A percentile compares a stretch with the other conserved stretches of the same genome.
These are phyloP conservation scores for Ophiosphaerella herpotricha DNA, from an alignment of 2,329 filamentous ascomycete genomes.

Conservation along the genomic window DNA sequence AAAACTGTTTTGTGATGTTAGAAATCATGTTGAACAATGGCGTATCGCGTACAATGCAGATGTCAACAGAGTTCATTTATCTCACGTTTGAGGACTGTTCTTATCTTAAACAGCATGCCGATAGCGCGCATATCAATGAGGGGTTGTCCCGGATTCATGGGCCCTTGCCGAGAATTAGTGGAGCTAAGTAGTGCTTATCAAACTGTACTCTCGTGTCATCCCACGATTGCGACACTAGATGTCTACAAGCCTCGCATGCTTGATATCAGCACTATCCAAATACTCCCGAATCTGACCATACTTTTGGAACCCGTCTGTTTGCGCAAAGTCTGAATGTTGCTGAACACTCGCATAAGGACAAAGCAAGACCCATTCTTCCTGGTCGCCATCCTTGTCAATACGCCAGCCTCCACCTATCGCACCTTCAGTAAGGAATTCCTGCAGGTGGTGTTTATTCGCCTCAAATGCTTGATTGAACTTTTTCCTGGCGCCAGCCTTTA, in stretches of 20 bases:
- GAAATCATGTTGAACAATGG: neutral
- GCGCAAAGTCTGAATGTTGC: slow-evolving; percentile 43
- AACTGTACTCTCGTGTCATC: neutral
- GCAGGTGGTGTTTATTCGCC: slow-evolving; percentile 27
- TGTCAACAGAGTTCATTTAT: neutral
- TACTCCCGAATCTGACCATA: slow-evolving; percentile 24
- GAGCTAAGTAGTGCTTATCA: too few species aligned
- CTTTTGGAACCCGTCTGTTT: slow-evolving; percentile 38
- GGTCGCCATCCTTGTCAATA: slow-evolving; percentile 40
- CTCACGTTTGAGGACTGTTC: neutral
- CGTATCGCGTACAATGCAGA: too few species aligned
- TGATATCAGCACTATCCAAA: slow-evolving; percentile 27
- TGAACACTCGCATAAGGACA: slow-evolving; percentile 46
- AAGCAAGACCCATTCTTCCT: slow-evolving; percentile 52
- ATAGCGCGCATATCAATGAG: slow-evolving; percentile 11
- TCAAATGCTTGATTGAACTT: slow-evolving; percentile 36
- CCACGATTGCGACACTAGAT: slow-evolving; percentile 11
- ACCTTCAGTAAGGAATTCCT: slow-evolving; percentile 32
- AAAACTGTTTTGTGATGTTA: neutral
- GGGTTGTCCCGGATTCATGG: slow-evolving; percentile 12
- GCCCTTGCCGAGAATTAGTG: too few species aligned
- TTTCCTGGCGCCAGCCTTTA: slow-evolving; percentile 25
- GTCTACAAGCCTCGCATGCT: slow-evolving; percentile 27
- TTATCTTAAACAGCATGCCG: neutral
- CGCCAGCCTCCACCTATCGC: slow-evolving; percentile 47